These are phyloP conservation scores for Sugiyamaella smithiae DNA, from an alignment of 805 yeast species.

Conservation along the genomic window DNA sequence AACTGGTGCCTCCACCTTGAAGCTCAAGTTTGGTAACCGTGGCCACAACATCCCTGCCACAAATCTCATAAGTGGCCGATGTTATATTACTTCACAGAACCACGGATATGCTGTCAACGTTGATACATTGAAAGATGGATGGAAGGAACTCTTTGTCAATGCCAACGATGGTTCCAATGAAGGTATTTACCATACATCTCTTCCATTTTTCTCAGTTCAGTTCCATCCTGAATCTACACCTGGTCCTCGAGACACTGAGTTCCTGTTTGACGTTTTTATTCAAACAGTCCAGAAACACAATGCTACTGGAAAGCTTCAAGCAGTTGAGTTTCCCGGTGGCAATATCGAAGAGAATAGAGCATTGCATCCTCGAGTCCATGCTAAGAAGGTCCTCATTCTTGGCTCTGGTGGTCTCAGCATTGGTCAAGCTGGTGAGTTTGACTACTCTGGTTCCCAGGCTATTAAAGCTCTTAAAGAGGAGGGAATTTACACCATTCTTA, in stretches of 20 bases:
- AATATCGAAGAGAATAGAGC: constrained; percentile 65
- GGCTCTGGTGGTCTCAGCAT: constrained; percentile 98
- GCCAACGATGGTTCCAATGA: constrained; percentile 97
- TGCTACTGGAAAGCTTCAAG: constrained; percentile 51
- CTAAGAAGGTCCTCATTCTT: constrained; percentile 86
- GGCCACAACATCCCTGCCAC: constrained; percentile 98
- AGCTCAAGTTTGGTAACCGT: constrained; percentile 97
- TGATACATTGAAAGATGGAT: constrained; percentile 65
- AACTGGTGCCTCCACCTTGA: constrained; percentile 87
- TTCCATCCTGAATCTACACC: constrained; percentile 99
- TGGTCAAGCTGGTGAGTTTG: constrained; percentile 99
- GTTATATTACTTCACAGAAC: constrained; percentile 98
- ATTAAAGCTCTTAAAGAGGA: constrained; percentile 97
- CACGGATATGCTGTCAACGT: constrained; percentile 98
- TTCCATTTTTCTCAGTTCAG: constrained; percentile 96
- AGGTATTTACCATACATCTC: constrained; percentile 87
- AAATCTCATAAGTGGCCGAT: constrained; percentile 83
- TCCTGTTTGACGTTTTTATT: constrained; percentile 90
- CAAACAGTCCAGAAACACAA: constrained; percentile 62
- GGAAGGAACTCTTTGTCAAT: constrained; percentile 93
- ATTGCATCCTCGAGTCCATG: constrained; percentile 73
- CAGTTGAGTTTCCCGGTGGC: constrained; percentile 92
- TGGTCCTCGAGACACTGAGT: constrained; percentile 99
- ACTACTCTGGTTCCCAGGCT: constrained; percentile 98
- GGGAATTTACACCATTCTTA: constrained; percentile 92